These are phyloP conservation scores for Prinsepia uniflora DNA, from an alignment of 306 rosid genomes.

Conservation along the genomic window DNA sequence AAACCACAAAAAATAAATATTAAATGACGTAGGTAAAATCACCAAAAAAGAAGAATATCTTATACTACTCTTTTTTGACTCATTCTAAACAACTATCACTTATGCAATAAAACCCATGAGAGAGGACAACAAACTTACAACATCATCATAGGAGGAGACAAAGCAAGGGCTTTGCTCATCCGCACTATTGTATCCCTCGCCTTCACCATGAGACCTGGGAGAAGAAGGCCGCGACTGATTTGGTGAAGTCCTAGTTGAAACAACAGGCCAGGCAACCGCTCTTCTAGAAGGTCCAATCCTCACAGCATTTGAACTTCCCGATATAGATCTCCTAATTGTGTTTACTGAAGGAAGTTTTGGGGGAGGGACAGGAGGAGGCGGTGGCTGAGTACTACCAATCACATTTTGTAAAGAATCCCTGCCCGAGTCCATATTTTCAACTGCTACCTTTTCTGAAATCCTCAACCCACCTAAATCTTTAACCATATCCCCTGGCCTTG, in stretches of 20 bases:
- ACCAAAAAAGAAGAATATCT: neutral
- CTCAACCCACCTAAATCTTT: slow-evolving; percentile 32
- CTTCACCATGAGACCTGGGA: slow-evolving; percentile 82
- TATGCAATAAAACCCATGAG: neutral
- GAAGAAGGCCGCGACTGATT: slow-evolving; percentile 81
- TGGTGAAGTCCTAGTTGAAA: slow-evolving; percentile 68
- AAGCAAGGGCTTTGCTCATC: slow-evolving; percentile 81
- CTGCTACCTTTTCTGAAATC: slow-evolving; percentile 33
- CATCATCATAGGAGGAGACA: slow-evolving; percentile 67
- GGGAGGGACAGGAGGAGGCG: slow-evolving; percentile 96
- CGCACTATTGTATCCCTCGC: slow-evolving; percentile 94
- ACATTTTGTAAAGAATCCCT: slow-evolving; percentile 28
- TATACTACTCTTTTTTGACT: neutral
- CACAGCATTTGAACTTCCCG: slow-evolving; percentile 50
- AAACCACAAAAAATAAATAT: neutral
- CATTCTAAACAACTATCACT: neutral
- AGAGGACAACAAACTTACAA: slow-evolving; percentile 48
- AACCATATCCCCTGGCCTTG: slow-evolving; percentile 32
- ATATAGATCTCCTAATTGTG: slow-evolving; percentile 52
- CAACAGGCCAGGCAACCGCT: slow-evolving; percentile 63
- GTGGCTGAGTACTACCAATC: slow-evolving; percentile 55
- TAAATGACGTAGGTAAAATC: neutral
- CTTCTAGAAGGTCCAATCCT: slow-evolving; percentile 64
- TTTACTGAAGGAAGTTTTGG: slow-evolving; percentile 51
- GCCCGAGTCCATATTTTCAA: slow-evolving; percentile 36